A percentile compares a stretch with the other conserved stretches of the same genome.
Evolutionary conservation across 2,329 filamentous ascomycete genomes (phyloP).

Genomic region (Raffaelea albimanens): DNA sequence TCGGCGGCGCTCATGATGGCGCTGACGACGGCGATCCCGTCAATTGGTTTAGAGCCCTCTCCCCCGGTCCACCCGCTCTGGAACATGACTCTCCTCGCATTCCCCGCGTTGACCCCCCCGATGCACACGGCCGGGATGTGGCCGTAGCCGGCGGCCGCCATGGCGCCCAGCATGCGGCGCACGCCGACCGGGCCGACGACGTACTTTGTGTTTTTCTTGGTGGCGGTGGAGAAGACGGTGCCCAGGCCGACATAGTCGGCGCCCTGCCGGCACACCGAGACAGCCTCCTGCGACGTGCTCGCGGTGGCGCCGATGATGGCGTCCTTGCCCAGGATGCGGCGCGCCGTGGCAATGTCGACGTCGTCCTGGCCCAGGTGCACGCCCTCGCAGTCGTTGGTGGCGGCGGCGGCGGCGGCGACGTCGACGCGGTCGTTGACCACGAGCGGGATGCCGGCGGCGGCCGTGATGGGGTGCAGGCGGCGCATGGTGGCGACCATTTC

Average conservation of each 20-base stretch:
- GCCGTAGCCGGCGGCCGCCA: slow-evolving; percentile 38
- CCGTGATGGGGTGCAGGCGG: slow-evolving; percentile 61
- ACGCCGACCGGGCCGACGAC: slow-evolving; percentile 69
- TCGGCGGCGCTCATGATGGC: slow-evolving; percentile 70
- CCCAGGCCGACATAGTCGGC: slow-evolving; percentile 89
- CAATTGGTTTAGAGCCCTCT: slow-evolving; percentile 38
- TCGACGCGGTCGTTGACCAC: slow-evolving; percentile 91
- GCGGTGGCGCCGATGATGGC: slow-evolving; percentile 86
- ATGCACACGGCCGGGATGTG: slow-evolving; percentile 67
- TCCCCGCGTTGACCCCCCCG: slow-evolving; percentile 73
- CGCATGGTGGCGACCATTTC: slow-evolving; percentile 61
- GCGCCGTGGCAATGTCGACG: slow-evolving; percentile 52
- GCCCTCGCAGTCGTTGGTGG: slow-evolving; percentile 78
- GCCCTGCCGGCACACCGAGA: slow-evolving; percentile 61
- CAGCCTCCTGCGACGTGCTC: slow-evolving; percentile 64
- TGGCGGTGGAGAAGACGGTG: slow-evolving; percentile 77
- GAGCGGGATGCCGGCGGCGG: slow-evolving; percentile 59
- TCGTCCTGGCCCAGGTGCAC: slow-evolving; percentile 96
- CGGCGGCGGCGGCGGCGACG: slow-evolving; percentile 75
- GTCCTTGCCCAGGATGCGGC: slow-evolving; percentile 60
- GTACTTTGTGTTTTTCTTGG: slow-evolving; percentile 60
- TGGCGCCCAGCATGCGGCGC: slow-evolving; percentile 52
- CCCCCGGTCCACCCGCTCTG: slow-evolving; percentile 40
- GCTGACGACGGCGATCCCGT: slow-evolving; percentile 82
- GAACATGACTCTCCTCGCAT: slow-evolving; percentile 64